phyloP scores from a whole-genome alignment of 2,329 filamentous ascomycete genomes.

The Microsporum ferrugineum region DNA sequence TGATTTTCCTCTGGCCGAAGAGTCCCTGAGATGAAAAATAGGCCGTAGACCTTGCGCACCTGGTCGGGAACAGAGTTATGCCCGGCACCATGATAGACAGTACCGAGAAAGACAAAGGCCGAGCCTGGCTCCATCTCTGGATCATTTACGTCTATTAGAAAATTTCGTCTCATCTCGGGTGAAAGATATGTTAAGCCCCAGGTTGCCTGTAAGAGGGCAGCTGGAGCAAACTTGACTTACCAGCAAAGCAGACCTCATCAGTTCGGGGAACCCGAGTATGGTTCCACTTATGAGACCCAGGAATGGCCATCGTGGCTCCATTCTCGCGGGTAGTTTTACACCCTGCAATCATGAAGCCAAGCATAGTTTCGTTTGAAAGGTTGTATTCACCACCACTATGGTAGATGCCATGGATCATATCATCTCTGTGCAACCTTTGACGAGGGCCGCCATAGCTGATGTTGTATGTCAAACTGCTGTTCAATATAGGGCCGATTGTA shows the following conservation, averaged over 20 bases:
- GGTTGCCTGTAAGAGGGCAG: neutral
- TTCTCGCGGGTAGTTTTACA: slow-evolving; percentile 34
- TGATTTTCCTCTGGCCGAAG: slow-evolving; percentile 27
- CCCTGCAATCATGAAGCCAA: slow-evolving; percentile 30
- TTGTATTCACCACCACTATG: slow-evolving; percentile 18
- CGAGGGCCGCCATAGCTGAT: slow-evolving; percentile 32
- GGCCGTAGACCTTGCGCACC: slow-evolving; percentile 24
- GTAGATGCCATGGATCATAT: slow-evolving; percentile 25
- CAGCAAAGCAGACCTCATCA: slow-evolving; percentile 31
- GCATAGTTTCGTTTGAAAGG: slow-evolving; percentile 25
- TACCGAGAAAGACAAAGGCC: slow-evolving; percentile 31
- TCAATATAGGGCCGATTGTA: neutral
- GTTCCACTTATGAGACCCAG: slow-evolving; percentile 33
- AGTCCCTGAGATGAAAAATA: slow-evolving; percentile 27
- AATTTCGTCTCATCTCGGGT: neutral
- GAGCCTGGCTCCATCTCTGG: slow-evolving; percentile 31
- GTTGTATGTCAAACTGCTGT: slow-evolving; percentile 6
- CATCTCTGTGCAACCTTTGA: slow-evolving; percentile 31
- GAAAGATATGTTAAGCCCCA: neutral
- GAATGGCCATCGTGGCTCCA: slow-evolving; percentile 34
- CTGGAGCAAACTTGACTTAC: neutral
- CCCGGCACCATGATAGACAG: slow-evolving; percentile 33
- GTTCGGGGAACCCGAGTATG: slow-evolving; percentile 27
- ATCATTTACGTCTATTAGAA: neutral
- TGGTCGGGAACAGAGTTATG: slow-evolving; percentile 25